Percentiles rank a stretch among this genome's conserved stretches.
Conservation (phyloP, 805 yeast species). For the Nakazawaea ernobii region DNA sequence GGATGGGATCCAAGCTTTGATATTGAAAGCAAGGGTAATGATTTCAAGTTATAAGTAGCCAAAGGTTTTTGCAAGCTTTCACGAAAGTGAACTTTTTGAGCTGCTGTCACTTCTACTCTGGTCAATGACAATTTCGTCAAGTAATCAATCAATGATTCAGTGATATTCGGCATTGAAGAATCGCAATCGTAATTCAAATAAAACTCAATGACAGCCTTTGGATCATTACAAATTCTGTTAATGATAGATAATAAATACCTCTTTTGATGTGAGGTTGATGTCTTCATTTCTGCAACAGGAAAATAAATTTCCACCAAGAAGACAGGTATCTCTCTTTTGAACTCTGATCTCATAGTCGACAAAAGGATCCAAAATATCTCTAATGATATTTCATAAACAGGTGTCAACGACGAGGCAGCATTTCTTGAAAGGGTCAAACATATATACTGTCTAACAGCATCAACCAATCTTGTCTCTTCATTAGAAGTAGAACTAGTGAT, state of each 20-base stretch:
- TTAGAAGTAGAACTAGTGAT: constrained; percentile 44
- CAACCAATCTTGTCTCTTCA: constrained; percentile 58
- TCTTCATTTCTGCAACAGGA: constrained; percentile 87
- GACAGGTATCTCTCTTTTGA: constrained; percentile 91
- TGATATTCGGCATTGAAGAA: constrained; percentile 69
- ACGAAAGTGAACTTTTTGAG: constrained; percentile 55
- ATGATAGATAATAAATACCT: constrained; percentile 78
- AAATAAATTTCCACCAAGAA: constrained; percentile 89
- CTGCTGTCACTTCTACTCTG: constrained; percentile 64
- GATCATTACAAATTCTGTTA: constrained; percentile 79
- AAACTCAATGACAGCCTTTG: constrained; percentile 85
- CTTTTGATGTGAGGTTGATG: constrained; percentile 90
- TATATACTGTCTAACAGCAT: constrained; percentile 78
- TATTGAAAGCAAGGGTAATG: constrained; percentile 73
- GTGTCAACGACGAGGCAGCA: constrained; percentile 86
- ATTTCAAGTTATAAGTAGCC: constrained; percentile 67
- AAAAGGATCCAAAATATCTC: constrained; percentile 92
- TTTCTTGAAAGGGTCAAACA: constrained; percentile 82
- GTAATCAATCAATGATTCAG: constrained; percentile 77
- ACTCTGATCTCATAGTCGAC: constrained; percentile 76
- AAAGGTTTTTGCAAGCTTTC: constrained; percentile 49
- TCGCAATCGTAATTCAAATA: constrained; percentile 96
- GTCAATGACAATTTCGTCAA: constrained; percentile 67
- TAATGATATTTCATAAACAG: constrained; percentile 85
- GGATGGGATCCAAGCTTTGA: constrained; percentile 49